These are phyloP conservation scores for Ganoderma multipileum DNA, from an alignment of 1,284 basidiomycete species.

Conservation along the genomic window DNA sequence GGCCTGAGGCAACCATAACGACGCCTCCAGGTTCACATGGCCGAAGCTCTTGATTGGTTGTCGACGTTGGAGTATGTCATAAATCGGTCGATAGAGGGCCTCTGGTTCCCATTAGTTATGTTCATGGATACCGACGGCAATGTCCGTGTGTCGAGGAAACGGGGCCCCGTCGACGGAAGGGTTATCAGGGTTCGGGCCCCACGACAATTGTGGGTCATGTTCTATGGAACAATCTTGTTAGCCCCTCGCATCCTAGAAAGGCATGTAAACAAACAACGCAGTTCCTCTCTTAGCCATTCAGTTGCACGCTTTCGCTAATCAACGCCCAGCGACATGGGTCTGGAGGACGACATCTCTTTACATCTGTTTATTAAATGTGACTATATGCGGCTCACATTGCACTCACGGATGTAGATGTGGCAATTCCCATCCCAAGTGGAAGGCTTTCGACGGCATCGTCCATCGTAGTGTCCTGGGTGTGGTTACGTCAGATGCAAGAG, in stretches of 20 bases:
- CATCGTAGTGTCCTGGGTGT: neutral
- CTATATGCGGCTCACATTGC: neutral
- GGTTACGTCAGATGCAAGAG: neutral
- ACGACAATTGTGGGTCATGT: slow-evolving; percentile 5
- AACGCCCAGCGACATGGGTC: neutral
- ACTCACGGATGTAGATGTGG: neutral
- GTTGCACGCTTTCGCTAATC: neutral
- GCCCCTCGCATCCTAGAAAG: slow-evolving; percentile 3
- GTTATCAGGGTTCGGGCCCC: slow-evolving; percentile 11
- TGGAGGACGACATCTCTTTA: slow-evolving; percentile 4
- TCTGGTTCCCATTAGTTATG: slow-evolving; percentile 28
- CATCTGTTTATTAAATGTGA: slow-evolving; percentile 1
- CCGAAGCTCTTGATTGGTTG: slow-evolving; percentile 16
- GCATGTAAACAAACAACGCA: slow-evolving; percentile 1
- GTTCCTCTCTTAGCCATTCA: slow-evolving; percentile 10
- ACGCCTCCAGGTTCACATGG: slow-evolving; percentile 23
- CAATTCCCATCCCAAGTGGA: neutral
- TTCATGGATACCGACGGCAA: slow-evolving; percentile 14
- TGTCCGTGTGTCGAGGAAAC: slow-evolving; percentile 5
- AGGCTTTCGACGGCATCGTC: neutral
- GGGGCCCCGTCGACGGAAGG: slow-evolving; percentile 13
- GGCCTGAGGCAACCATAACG: slow-evolving; percentile 27
- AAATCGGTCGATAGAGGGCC: slow-evolving; percentile 13
- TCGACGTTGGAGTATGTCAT: slow-evolving; percentile 20
- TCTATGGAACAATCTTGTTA: slow-evolving; percentile 8